Evolutionary conservation across 352 stramenopile species (phyloP), one percentile per base, ranked within the genome.

Genomic region (Thraustotheca clavata): DNA sequence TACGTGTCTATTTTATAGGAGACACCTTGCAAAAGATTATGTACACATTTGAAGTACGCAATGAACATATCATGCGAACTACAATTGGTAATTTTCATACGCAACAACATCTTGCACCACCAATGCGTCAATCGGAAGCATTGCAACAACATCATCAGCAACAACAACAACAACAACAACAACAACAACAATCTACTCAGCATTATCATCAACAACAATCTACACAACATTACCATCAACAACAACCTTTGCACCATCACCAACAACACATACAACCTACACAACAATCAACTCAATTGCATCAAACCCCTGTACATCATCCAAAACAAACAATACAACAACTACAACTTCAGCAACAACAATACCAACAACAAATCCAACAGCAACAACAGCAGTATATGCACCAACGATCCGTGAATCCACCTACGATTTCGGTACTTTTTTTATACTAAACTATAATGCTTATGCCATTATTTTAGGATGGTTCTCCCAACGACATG

Each of bases 301-400:
- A 52, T 24, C n/a, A 9, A 18, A 35, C 7, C 24, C 43, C 31
- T 31, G 24, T 35, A 52, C 16, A 16, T 16, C 38, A 43, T 20
- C 38, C 20, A 20, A 16, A 16, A 20, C 43, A 3, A 52, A n/a
- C n/a, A n/a, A n/a, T n/a, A n/a, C 43, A 52, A 9, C 11, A 14
- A 31, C 43, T 35, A 2, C 43, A 26, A 7, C 43, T 14, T 24
- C 43, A 52, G 8, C 43, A 52, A 9, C 11, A 14, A 1, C 43
- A 52, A 11, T 31, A 14, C 24, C 43, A 52, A 31, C 43, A 52
- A 11, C 11, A 52, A 9, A 9, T 14, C 16, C 43, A 52, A 11
- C 24, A 41, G 8, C 50, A 60, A 20, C 49, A 43, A 35, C 49
- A 60, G 47, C 24, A n/a, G n/a, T n/a, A n/a, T n/a, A n/a, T n/a